These are phyloP conservation scores for Biscogniauxia mediterranea DNA, from an alignment of 2,329 filamentous ascomycete species.

Conservation along the genomic window DNA sequence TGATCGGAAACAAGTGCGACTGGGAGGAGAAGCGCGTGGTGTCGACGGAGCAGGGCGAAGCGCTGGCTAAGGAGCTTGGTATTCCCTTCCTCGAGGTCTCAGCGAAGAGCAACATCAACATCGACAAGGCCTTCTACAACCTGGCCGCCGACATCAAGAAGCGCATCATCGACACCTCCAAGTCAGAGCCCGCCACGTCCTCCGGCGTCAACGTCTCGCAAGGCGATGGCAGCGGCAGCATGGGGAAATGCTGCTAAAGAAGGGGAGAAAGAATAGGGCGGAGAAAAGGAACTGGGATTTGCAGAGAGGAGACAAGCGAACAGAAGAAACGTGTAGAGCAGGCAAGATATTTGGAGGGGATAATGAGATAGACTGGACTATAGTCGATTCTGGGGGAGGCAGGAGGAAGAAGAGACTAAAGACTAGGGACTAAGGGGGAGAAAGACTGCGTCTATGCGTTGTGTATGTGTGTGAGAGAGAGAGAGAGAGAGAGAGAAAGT, in stretches of 20 bases:
- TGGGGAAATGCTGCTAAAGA: slow-evolving; percentile 74
- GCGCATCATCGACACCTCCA: slow-evolving; percentile 87
- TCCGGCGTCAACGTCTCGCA: slow-evolving; percentile 68
- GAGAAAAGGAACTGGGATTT: neutral
- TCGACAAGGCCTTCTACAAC: slow-evolving; percentile 97
- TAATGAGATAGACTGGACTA: neutral
- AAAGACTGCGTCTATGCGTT: neutral
- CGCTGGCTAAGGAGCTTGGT: slow-evolving; percentile 89
- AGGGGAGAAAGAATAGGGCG: neutral
- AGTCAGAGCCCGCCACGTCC: slow-evolving; percentile 64
- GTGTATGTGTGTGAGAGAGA: neutral
- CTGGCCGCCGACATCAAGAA: slow-evolving; percentile 98
- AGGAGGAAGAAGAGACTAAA: neutral
- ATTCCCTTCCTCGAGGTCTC: slow-evolving; percentile 98
- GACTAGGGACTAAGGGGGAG: too few relatives aligned
- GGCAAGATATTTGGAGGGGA: slow-evolving; percentile 4
- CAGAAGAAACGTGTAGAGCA: slow-evolving; percentile 6
- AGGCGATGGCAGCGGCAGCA: slow-evolving; percentile 52
- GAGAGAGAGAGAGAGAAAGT: too few relatives aligned
- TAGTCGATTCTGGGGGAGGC: slow-evolving; percentile 2
- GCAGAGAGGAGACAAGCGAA: slow-evolving; percentile 1
- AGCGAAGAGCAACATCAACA: slow-evolving; percentile 99
- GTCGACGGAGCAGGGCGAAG: slow-evolving; percentile 88
- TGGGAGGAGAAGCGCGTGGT: slow-evolving; percentile 99
- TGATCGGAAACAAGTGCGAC: slow-evolving; percentile 99